Evolutionary conservation across 306 rosid genomes (phyloP).

Genomic region (Vachellia pachyceras): DNA sequence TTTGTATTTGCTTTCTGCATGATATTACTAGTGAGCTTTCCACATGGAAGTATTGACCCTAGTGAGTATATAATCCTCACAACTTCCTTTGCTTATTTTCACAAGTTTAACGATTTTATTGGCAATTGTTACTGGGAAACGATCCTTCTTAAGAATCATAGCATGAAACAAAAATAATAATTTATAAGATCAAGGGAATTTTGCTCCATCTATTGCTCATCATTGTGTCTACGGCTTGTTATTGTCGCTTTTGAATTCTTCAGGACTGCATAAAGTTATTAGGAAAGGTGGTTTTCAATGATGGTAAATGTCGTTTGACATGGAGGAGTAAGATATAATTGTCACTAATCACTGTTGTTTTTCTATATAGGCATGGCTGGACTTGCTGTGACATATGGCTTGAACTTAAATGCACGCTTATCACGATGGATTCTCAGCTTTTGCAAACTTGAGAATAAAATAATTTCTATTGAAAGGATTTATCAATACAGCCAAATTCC

Average conservation of each 20-base stretch:
- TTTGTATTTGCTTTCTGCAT: conserved; percentile 96
- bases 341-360: conserved; percentile 33
- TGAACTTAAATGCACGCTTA: conserved; percentile 90
- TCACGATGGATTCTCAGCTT: conserved; percentile 99
- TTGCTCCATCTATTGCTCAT: neutral
- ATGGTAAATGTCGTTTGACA: conserved; percentile 21
- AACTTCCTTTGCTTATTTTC: conserved; percentile 18
- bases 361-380: conserved; percentile 93
- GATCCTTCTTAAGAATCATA: neutral
- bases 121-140: neutral
- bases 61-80: conserved; percentile 60
- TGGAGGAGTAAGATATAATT: conserved; percentile 14
- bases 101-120: conserved; percentile 5
- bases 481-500: conserved; percentile 97
- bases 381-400: conserved; percentile 96
- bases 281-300: conserved; percentile 1
- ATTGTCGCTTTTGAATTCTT: neutral
- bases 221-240: neutral
- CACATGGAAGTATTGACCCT: conserved; percentile 91
- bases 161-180: neutral
- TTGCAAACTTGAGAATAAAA: conserved; percentile 98
- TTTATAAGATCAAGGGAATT: neutral
- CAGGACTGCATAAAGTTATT: neutral
- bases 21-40: conserved; percentile 95
- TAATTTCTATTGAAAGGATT: conserved; percentile 94